Base-by-base conservation (phyloP, 176 grass and related monocot species). In the Bonia amplexicaulis region DNA sequence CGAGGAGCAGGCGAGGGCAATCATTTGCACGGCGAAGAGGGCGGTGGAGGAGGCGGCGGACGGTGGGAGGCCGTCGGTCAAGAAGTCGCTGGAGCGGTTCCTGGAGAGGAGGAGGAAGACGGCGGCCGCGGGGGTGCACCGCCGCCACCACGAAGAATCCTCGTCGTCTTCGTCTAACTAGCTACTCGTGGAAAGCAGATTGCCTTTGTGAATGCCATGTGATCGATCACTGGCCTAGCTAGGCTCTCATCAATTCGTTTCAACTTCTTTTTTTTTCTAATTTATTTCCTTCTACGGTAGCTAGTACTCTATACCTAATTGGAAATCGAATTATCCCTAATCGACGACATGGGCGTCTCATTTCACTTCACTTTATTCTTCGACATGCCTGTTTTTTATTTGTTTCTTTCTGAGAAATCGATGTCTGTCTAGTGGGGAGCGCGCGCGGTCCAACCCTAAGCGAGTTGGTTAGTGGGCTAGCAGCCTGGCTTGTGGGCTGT, bases 31-130 rank as follows among this genome's bases (percentile, higher is more conserved):
- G 66, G 66, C 74, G 25, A 79, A 45, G 80, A 71, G 12, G 57
- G 86, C 65, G 19, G 9, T 72, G 66, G 80, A 64, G 35, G 80
- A 51, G n/a, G 63, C 62, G 6, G 49, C 2, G 13, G 58, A 3
- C 46, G 35, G 10, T 5, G 69, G 46, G 37, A 11, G 40, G 10
- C 57, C 42, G 11, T 57, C 83, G 62, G 11, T 78, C 33, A 64
- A 71, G 80, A 63, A 54, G 54, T 88, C 86, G n/a, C 52, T 88
- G 16, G 73, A 65, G 80, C 22, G 65, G 80, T 88, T 88, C 66
- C 64, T 88, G 3, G 31, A 63, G 35, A 47, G 33, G 44, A 84
- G 58, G 31, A 33, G 31, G 65, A 83, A 31, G 41, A 8, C 23
- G 16, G 1, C 47, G 59, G 58, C 23, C 1, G 69, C 54, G 25